Percentiles rank a stretch among this genome's conserved stretches.
Evolutionary conservation across 2,329 filamentous ascomycete species (phyloP).

Genomic region (Plectosphaerella sp.): DNA sequence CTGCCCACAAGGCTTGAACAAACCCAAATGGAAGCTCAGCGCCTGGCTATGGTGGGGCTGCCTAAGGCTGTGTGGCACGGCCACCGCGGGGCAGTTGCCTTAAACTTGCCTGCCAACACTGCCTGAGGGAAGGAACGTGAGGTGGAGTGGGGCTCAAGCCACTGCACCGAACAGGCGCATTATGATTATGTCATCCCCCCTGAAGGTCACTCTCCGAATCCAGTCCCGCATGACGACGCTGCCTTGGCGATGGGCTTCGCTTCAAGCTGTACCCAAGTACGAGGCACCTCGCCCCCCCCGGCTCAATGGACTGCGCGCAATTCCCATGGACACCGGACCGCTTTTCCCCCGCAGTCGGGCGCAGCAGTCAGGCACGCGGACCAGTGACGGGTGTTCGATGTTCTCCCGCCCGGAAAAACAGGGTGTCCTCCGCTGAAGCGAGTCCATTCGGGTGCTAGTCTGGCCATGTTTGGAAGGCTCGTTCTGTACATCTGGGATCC

Average conservation of each 20-base stretch:
- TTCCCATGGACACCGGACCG: background rate
- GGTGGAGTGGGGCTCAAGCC: no score
- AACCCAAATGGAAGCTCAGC: background rate
- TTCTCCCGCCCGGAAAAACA: background rate
- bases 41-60: constrained; percentile 8
- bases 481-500: background rate
- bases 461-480: background rate
- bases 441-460: no score
- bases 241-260: constrained; percentile 1
- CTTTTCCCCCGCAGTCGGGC: background rate
- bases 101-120: no score
- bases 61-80: no score
- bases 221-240: background rate
- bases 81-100: constrained; percentile 7
- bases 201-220: background rate
- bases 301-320: background rate
- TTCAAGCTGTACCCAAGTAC: background rate
- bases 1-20: background rate
- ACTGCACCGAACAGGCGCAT: background rate
- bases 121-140: no score
- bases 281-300: background rate
- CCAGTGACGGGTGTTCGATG: background rate
- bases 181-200: background rate
- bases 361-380: background rate
- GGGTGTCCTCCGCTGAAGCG: background rate